Base-by-base conservation (phyloP, 345 rosid genomes). In the Citrus medica region DNA sequence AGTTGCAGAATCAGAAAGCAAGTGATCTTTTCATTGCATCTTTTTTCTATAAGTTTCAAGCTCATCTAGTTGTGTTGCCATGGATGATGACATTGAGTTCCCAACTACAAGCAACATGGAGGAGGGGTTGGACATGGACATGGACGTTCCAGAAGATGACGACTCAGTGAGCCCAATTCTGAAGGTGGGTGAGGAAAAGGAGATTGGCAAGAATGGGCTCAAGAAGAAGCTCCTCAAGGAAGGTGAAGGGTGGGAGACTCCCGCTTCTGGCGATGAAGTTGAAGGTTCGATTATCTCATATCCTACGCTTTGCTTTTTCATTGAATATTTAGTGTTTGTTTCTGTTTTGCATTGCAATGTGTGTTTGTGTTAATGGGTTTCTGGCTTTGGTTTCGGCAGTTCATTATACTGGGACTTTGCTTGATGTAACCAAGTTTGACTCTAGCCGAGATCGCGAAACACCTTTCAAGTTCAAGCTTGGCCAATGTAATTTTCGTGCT, bases 351-450 rank as follows among this genome's bases (percentile, higher is more conserved):
- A 33, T 55, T 16, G 10, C 17, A 5, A 4, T 30, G n/a, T 16
- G 67, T 6, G 22, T 14, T 62, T 28, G 42, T 33, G 9, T 51
- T 64, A 25, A 9, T 25, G 53, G 25, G 32, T 42, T 22, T 64
- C 17, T 55, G 33, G 14, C 28, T 76, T 61, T 67, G 51, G n/a
- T 78, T 55, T 74, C 6, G 79, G 22, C 80, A 86, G 90, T 89
- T 67, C 90, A 89, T 56, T 87, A 87, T 81, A 96, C 94, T 21
- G 97, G 99, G 64, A 96, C 97, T 7, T 83, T 96, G 87, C 65
- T 94, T 9, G 97, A 96, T 70, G 99, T 97, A 46, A 96, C 97
- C 2, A 79, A 89, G 84, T 96, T 96, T 46, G 99, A 96, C 84
- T 96, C 97, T 0, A 94, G 98, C 60, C 86, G 94, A n/a, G 97